Base-by-base conservation (phyloP, 352 stramenopile species). In the Peronospora destructor region DNA sequence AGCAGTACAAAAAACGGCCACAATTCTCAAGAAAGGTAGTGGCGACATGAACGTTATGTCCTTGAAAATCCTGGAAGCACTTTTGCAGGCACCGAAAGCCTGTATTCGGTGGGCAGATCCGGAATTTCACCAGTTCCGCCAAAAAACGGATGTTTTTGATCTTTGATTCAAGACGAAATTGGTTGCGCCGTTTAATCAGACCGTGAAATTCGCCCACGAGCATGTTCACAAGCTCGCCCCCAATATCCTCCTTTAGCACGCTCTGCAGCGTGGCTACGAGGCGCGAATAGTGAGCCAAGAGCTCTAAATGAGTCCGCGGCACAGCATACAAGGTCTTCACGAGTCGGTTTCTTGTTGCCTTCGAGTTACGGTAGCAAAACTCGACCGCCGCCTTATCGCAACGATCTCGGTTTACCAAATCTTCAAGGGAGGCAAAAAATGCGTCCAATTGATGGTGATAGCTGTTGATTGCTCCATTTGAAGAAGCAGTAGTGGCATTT, bases 1-100 rank as follows among this genome's bases (percentile, higher is more conserved):
- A 88, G 48, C 88, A 91, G 64, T 97, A 98, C 17, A 99, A 67
- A 45, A 97, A 99, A 11, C 95, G 79, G 1, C 96, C 96, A 55
- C 92, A 98, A 48, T 85, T 94, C 68, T 99, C 96, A n/a, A 99
- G 62, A 11, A 98, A 78, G 17, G 85, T 91, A n/a, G 94, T 98
- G 3, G 92, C 87, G 11, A 98, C 81, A 64, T 98, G 82, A 39
- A 99, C 91, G 59, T 98, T 98, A 63, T 95, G 84, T 3, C 93
- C 90, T 48, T 85, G 87, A 59, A 99, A 99, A 58, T 98, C 95
- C 48, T 88, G 64, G 32, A 98, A 87, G 64, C 95, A 98, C 38
- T 86, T 78, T 56, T 95, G 88, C 8, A 98, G 69, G 43, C 92
- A 97, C 17, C 87, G 81, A 38, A 98, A 95, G 26, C 85, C 86